Conservation (phyloP, 2,329 filamentous ascomycete species). For the Fusarium tupiense region DNA sequence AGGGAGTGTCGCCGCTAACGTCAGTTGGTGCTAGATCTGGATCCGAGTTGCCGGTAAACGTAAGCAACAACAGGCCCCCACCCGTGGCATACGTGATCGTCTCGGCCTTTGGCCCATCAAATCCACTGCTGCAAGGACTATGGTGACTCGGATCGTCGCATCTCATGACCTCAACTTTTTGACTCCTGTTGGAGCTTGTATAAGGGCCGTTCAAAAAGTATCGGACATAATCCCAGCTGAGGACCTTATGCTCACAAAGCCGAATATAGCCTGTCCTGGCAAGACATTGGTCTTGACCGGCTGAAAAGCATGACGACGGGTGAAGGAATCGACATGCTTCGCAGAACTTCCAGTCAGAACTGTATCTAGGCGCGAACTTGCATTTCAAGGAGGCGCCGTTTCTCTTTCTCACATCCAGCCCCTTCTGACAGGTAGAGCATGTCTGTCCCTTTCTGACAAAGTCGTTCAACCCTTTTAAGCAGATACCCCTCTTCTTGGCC, state of each 20-base stretch:
- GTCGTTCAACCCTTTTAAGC: accelerated
- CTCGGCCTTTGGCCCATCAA: background rate
- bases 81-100: background rate
- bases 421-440: background rate
- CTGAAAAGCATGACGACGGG: background rate
- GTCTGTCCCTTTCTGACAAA: background rate
- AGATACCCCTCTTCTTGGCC: background rate
- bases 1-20: background rate
- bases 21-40: background rate
- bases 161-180: background rate
- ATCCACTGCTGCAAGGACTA: background rate
- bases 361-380: background rate
- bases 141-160: background rate
- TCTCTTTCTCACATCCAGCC: background rate
- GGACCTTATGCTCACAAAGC: background rate
- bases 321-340: background rate
- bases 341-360: background rate
- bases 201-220: background rate
- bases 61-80: background rate
- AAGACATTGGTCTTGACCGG: accelerated
- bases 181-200: background rate
- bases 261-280: background rate
- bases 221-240: background rate
- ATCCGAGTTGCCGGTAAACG: background rate
- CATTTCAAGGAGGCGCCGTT: background rate